Evolutionary conservation across 768 basidiomycete species (phyloP), one percentile per base, ranked within the genome.

Genomic region (Termitomyces heimii): DNA sequence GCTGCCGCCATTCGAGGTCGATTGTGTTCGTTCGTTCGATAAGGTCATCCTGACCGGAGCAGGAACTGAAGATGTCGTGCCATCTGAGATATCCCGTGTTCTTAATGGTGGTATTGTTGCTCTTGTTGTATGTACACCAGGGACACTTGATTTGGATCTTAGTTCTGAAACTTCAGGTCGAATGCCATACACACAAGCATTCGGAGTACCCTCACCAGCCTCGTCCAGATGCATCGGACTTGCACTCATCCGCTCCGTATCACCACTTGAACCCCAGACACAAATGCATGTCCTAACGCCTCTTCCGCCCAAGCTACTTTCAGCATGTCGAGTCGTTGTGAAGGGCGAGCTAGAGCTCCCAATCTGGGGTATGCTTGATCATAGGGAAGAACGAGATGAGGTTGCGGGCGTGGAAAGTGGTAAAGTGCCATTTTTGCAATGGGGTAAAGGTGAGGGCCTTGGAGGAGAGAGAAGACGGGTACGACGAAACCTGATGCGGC

Each of bases 271-370:
- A 12, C 47, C 57, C 16, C 70, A 76, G 43, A 71, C 95, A 16
- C 70, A 77, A 39, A 70, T 95, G 35, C 93, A 96, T 34, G 62
- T 97, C n/a, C 73, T 97, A 35, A 93, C 94, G 0, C 92, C 95
- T 0, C 59, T 94, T 1, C 83, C 86, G 0, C 70, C 80, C 0
- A 53, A 65, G 0, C 42, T 77, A 0, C 75, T 96, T 2, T 60
- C 65, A 0, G 63, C 67, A 16, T 66, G 65, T 24, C 71, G 82
- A 4, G 73, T 83, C 18, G 65, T 96, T 3, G 84, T 96, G 46
- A 94, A 90, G 68, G 94, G 94, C 8, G 92, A 94, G 66, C 75
- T 94, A 64, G 93, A 95, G 68, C 71, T 97, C 0, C 94, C 94
- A 0, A 74, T 94, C 0, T 89, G 88, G 84, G 93, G 88, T 0